phyloP scores from a whole-genome alignment of 2,329 filamentous ascomycete genomes.

The Malbranchea zuffiana region DNA sequence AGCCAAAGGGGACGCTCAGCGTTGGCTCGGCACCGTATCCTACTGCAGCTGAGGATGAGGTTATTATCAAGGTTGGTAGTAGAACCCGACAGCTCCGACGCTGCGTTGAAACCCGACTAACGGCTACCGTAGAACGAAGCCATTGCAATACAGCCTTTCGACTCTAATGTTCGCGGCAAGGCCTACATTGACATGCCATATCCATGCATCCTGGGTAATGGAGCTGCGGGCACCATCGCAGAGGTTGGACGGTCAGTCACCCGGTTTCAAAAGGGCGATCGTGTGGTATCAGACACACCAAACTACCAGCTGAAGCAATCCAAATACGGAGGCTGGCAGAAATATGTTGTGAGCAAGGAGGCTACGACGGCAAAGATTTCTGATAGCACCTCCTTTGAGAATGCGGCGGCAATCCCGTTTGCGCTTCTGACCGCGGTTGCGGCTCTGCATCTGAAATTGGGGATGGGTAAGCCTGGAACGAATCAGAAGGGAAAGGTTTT shows the following conservation, averaged over 20 bases:
- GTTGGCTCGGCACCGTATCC: too few relatives aligned
- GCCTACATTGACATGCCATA: conserved; percentile 22
- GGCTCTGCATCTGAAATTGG: conserved; percentile 15
- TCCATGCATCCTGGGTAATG: conserved; percentile 31
- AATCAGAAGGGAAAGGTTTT: conserved; percentile 25
- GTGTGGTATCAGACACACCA: conserved; percentile 28
- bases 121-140: too few relatives aligned
- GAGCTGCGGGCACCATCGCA: conserved; percentile 38
- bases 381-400: conserved; percentile 11
- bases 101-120: too few relatives aligned
- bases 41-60: too few relatives aligned
- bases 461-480: conserved; percentile 2
- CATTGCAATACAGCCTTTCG: conserved; percentile 35
- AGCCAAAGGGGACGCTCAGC: too few relatives aligned
- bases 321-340: conserved; percentile 19
- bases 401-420: conserved; percentile 17
- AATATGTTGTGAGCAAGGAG: conserved; percentile 16
- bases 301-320: conserved; percentile 14
- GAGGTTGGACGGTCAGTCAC: conserved; percentile 39
- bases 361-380: conserved; percentile 16
- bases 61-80: too few relatives aligned
- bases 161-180: conserved; percentile 29
- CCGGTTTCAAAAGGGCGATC: conserved; percentile 36
- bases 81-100: too few relatives aligned
- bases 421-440: conserved; percentile 17